Base-by-base conservation (phyloP, 176 grass and related monocot genomes). In the Triticum timopheevii region DNA sequence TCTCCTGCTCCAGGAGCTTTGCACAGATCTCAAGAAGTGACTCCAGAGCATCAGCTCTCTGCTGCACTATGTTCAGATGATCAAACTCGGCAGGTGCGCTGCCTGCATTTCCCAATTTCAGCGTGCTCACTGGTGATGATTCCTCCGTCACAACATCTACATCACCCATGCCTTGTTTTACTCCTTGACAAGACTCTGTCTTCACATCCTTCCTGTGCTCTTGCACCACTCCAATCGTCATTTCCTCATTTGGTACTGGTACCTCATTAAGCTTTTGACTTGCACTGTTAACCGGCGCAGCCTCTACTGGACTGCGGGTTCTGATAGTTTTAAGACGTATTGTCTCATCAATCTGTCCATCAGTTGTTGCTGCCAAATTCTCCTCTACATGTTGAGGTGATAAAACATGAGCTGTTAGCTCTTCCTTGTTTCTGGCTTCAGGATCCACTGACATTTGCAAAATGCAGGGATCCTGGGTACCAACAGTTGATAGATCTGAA, bases 11-110 rank as follows among this genome's bases (percentile, higher is more conserved):
- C 59, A 97, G 84, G 11, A 97, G 88, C 88, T 94, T 94, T 0
- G 95, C 92, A 11, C 90, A 97, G 5, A 97, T 86, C 87, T 97
- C 95, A 0, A 97, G 92, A 20, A 97, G 92, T 15, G 95, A 97
- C 71, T 97, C 95, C 13, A 97, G 78, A 22, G 95, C 95, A 73
- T 94, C 90, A 13, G 95, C 95, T 80, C 95, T 92, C 82, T 91
- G 88, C 81, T 97, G 95, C n/a, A 97, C 90, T 27, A 94, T 81
- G 80, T 90, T 92, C 86, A 97, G 89, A 79, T 89, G 85, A 64
- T 94, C 92, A 86, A 92, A 97, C 63, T 94, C 92, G 0, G 79
- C 92, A 16, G 86, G 84, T 4, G 81, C 39, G 73, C 73, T 85
- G 10, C 85, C 87, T 61, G 72, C 76, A 44, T 87, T 89, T 1